Percentiles rank a stretch among this genome's conserved stretches.
phyloP scores from a whole-genome alignment of 2,329 filamentous ascomycete species.

The Lithohypha guttulata region DNA sequence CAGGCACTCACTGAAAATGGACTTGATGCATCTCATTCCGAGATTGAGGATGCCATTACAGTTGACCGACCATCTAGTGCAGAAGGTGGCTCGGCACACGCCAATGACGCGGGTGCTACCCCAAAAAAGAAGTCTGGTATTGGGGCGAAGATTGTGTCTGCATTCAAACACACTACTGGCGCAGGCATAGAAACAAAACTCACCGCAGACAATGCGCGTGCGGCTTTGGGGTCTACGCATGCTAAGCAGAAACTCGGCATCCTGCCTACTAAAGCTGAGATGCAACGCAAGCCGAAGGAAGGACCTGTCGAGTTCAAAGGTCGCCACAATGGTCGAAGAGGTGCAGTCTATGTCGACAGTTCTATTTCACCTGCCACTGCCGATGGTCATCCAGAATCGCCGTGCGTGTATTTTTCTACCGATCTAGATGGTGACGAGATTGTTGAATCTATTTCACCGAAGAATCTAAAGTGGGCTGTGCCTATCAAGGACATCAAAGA shows the following conservation, averaged over 20 bases:
- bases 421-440: constrained; percentile 35
- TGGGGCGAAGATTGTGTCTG: constrained; percentile 47
- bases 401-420: constrained; percentile 55
- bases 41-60: constrained; percentile 53
- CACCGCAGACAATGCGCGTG: constrained; percentile 60
- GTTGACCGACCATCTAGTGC: constrained; percentile 39
- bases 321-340: constrained; percentile 59
- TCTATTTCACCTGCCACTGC: constrained; percentile 26
- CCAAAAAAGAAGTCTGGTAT: constrained; percentile 34
- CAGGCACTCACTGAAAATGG: constrained; percentile 43
- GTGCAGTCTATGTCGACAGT: constrained; percentile 55
- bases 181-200: constrained; percentile 62
- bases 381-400: constrained; percentile 50
- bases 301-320: constrained; percentile 71
- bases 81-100: constrained; percentile 29
- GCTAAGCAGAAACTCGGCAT: constrained; percentile 64
- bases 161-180: constrained; percentile 61
- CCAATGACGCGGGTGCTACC: constrained; percentile 10
- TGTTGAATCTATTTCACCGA: constrained; percentile 36
- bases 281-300: constrained; percentile 31
- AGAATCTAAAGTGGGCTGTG: constrained; percentile 56
- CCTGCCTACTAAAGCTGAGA: constrained; percentile 40
- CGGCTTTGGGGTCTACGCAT: constrained; percentile 46
- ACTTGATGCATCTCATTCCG: constrained; percentile 52
- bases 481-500: constrained; percentile 61